phyloP scores from a whole-genome alignment of 306 rosid species.

The Trichosanthes cucumerina region DNA sequence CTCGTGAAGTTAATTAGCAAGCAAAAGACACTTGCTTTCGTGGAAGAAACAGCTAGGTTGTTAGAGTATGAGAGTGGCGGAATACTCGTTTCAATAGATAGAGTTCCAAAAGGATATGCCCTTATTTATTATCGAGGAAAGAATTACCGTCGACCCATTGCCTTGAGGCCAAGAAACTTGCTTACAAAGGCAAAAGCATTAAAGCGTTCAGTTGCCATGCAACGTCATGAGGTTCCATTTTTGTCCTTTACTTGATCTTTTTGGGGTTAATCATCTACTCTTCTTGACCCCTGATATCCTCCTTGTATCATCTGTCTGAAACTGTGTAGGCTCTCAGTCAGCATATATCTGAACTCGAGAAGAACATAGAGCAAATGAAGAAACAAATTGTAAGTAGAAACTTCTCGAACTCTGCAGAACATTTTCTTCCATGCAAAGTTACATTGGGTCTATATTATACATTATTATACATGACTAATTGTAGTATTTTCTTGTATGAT shows the following conservation, averaged over 20 bases:
- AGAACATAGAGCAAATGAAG: slow-evolving; percentile 59
- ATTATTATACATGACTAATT: neutral
- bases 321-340: slow-evolving; percentile 80
- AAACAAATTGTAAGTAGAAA: slow-evolving; percentile 59
- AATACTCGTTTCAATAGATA: slow-evolving; percentile 76
- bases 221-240: slow-evolving; percentile 70
- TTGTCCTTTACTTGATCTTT: neutral
- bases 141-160: slow-evolving; percentile 70
- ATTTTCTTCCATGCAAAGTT: neutral
- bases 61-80: slow-evolving; percentile 89
- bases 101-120: slow-evolving; percentile 80
- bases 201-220: slow-evolving; percentile 78
- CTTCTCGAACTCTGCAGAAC: neutral
- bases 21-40: slow-evolving; percentile 72
- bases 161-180: slow-evolving; percentile 73
- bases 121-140: slow-evolving; percentile 93
- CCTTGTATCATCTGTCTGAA: slow-evolving; percentile 19
- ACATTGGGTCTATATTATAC: neutral
- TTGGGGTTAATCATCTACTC: neutral
- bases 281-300: neutral
- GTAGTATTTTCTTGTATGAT: neutral
- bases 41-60: slow-evolving; percentile 84
- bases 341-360: slow-evolving; percentile 69
- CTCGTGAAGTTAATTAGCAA: slow-evolving; percentile 83
- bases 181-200: slow-evolving; percentile 84